Evolutionary conservation across 176 grass and related monocot genomes (phyloP), one percentile per base, ranked within the genome.

Genomic region (Alloteropsis semialata): DNA sequence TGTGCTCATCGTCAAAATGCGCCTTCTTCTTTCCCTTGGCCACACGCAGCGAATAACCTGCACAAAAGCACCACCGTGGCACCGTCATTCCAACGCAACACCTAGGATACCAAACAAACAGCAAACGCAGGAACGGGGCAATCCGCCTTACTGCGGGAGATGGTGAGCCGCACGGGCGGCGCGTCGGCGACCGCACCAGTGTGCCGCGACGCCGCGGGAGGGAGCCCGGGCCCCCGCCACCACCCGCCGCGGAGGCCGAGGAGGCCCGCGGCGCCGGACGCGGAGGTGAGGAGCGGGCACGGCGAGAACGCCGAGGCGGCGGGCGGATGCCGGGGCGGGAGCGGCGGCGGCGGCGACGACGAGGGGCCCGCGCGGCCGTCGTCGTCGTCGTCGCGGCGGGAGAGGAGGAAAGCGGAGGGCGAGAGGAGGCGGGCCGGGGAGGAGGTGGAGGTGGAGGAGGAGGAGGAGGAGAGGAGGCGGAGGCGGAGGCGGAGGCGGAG

Each of bases 21-120:
- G 83, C 45, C 69, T 74, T 88, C 85, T 96, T 96, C 83, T 94
- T 96, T 69, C 70, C 84, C 80, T 92, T 99, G 24, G 77, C 87
- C 72, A 99, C 93, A 62, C 96, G 93, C 65, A 96, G 77, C 70
- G 96, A 96, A 91, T 96, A 96, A 90, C 81, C 96, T 96, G 86
- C 69, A 86, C 70, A 36, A 50, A 44, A 86, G 81, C 66, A 83
- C 33, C 55, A 90, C 45, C 37, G n/a, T n/a, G n/a, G n/a, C n/a
- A 70, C 21, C 49, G n/a, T n/a, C n/a, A 81, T 38, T 69, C 45
- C 18, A 79, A 24, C 59, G 16, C 24, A 48, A 48, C 34, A 59
- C 60, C 30, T 59, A 49, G 51, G n/a, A 69, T 18, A 46, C 51
- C 49, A 64, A 61, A 30, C 9, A 55, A 57, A 79, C 27, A 25